Percentiles rank a stretch among this genome's conserved stretches.
phyloP scores from a whole-genome alignment of 495 filamentous ascomycete species.

The Podospora tetraspora region DNA sequence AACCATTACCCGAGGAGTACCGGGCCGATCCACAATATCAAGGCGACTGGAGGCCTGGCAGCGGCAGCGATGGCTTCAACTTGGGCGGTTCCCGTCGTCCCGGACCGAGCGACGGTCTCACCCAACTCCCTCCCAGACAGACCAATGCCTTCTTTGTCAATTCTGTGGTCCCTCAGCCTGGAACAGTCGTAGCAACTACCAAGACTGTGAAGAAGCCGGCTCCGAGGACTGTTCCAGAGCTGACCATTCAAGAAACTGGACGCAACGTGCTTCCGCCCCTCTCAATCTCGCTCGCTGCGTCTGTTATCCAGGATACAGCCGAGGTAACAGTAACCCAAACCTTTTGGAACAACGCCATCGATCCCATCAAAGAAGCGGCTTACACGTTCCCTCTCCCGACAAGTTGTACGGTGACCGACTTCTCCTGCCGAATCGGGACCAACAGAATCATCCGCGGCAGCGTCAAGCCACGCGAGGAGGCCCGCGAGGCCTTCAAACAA shows the following conservation, averaged over 20 bases:
- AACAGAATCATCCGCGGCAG: conserved; percentile 14
- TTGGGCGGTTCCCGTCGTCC: background rate
- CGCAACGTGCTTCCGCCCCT: conserved; percentile 17
- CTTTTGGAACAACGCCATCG: conserved; percentile 17
- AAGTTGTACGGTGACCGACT: conserved; percentile 18
- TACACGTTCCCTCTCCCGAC: conserved; percentile 19
- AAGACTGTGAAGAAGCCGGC: background rate
- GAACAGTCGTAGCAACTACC: background rate
- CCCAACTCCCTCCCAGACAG: background rate
- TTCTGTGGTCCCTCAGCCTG: background rate
- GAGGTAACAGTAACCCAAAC: conserved; percentile 11
- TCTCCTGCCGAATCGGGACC: conserved; percentile 11
- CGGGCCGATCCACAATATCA: background rate
- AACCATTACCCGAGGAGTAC: conserved; percentile 13
- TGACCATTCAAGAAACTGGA: conserved; percentile 7
- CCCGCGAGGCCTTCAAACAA: conserved; percentile 13
- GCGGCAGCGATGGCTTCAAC: background rate
- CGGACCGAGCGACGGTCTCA: background rate
- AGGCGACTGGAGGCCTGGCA: background rate
- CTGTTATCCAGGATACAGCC: conserved; percentile 18
- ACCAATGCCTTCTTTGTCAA: background rate
- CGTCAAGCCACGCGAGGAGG: conserved; percentile 14
- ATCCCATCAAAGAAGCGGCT: conserved; percentile 14
- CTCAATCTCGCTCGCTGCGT: conserved; percentile 13
- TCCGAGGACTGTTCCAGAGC: background rate